Evolutionary conservation across 345 rosid genomes (phyloP).

Genomic region (Hypericum androsaemum): DNA sequence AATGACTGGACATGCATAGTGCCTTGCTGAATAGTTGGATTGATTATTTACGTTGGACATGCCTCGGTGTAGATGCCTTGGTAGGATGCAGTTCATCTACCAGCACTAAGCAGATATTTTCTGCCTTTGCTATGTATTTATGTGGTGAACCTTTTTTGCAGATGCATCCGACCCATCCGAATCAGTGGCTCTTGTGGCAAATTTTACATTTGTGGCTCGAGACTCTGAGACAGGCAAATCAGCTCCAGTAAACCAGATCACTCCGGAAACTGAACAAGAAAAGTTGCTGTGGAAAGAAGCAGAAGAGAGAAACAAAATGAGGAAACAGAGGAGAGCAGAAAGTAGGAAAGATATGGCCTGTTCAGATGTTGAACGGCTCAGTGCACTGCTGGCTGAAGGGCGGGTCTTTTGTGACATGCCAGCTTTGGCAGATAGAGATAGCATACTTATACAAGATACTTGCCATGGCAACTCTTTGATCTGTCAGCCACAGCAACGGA

Average conservation of each 20-base stretch:
- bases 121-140: not conserved
- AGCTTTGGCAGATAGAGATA: constrained; percentile 80
- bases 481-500: constrained; percentile 86
- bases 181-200: constrained; percentile 58
- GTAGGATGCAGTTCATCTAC: not conserved
- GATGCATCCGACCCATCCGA: constrained; percentile 32
- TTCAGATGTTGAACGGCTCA: constrained; percentile 39
- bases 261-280: constrained; percentile 59
- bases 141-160: constrained; percentile 18
- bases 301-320: constrained; percentile 61
- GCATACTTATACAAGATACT: constrained; percentile 68
- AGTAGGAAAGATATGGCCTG: constrained; percentile 22
- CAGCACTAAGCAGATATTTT: not conserved
- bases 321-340: constrained; percentile 45
- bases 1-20: too few species aligned
- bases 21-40: too few species aligned
- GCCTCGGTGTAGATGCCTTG: not conserved
- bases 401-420: constrained; percentile 81
- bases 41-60: too few species aligned
- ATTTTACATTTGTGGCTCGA: constrained; percentile 82
- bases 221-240: constrained; percentile 75
- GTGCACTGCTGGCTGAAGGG: constrained; percentile 65
- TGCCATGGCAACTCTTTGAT: constrained; percentile 58
- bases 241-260: constrained; percentile 53
- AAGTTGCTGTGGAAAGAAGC: constrained; percentile 70